Percentiles rank a stretch among this genome's conserved stretches.
phyloP scores from a whole-genome alignment of 2,329 filamentous ascomycete genomes.

The Coniella lustricola region DNA sequence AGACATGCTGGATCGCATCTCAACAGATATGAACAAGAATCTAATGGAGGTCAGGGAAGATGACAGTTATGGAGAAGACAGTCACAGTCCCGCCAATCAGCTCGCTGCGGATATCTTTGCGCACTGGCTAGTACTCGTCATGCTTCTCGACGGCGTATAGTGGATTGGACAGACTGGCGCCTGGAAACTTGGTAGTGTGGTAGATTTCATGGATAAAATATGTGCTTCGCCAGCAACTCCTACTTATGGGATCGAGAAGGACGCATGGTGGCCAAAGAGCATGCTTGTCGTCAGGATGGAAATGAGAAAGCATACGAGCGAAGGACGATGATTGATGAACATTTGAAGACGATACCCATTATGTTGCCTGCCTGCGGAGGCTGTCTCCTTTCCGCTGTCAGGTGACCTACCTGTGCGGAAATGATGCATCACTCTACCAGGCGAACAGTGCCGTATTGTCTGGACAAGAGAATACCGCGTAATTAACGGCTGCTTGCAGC shows the following conservation, averaged over 20 bases:
- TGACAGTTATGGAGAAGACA: neutral
- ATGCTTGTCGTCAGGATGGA: conserved; percentile 23
- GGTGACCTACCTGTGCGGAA: no score
- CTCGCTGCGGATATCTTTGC: conserved; percentile 31
- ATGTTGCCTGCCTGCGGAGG: no score
- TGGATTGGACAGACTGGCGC: conserved; percentile 31
- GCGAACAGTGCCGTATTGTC: no score
- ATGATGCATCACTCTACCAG: no score
- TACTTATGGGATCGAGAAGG: neutral
- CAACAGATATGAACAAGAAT: neutral
- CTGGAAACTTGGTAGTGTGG: conserved; percentile 27
- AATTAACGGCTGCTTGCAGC: no score
- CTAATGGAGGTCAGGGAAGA: neutral
- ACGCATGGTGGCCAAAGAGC: conserved; percentile 30
- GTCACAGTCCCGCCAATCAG: conserved; percentile 14
- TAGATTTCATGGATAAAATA: conserved; percentile 14
- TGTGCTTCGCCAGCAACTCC: conserved; percentile 10
- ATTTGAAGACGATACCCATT: no score
- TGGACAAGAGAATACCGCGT: no score
- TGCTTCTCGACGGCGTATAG: conserved; percentile 33
- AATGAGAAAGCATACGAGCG: neutral
- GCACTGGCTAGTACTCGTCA: conserved; percentile 32
- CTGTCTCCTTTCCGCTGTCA: no score
- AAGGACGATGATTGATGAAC: no score
- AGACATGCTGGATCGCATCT: conserved; percentile 22